Percentiles rank a stretch among this genome's conserved stretches.
Evolutionary conservation across 257 asterid species (phyloP).

Genomic region (Solanum arcanum): DNA sequence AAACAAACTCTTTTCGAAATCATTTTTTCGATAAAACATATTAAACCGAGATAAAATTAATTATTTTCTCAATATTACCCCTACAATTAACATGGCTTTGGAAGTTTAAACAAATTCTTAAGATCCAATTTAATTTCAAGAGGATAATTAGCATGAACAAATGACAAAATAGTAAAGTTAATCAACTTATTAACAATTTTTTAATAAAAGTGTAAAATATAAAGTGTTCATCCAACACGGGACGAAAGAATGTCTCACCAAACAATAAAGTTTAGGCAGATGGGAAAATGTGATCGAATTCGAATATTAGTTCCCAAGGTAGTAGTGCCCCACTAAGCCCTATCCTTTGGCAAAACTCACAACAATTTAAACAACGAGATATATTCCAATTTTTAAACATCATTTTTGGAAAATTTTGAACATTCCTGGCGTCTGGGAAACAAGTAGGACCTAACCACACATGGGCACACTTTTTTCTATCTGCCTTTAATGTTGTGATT

Average conservation of each 20-base stretch:
- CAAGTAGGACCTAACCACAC: conserved; percentile 48
- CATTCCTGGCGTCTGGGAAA: conserved; percentile 11
- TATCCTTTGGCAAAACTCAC: background rate
- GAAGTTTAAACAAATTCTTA: background rate
- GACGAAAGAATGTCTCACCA: background rate
- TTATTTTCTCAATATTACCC: too few relatives aligned
- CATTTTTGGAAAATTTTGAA: background rate
- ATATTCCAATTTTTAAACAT: background rate
- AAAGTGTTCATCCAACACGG: too few relatives aligned
- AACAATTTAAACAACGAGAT: background rate
- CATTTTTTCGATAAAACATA: too few relatives aligned
- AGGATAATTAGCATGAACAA: background rate
- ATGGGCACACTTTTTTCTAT: conserved; percentile 16
- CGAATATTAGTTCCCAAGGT: background rate
- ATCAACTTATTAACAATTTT: too few relatives aligned
- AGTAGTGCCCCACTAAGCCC: background rate
- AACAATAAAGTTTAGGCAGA: background rate
- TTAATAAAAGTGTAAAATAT: too few relatives aligned
- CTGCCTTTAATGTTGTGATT: background rate
- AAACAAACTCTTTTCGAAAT: too few relatives aligned
- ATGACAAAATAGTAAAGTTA: background rate
- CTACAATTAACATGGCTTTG: background rate
- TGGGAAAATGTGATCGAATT: background rate
- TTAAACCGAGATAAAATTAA: too few relatives aligned
- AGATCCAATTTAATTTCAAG: too few relatives aligned